Base-by-base conservation (phyloP, 1,284 basidiomycete genomes). In the Pseudozyma hubeiensis region DNA sequence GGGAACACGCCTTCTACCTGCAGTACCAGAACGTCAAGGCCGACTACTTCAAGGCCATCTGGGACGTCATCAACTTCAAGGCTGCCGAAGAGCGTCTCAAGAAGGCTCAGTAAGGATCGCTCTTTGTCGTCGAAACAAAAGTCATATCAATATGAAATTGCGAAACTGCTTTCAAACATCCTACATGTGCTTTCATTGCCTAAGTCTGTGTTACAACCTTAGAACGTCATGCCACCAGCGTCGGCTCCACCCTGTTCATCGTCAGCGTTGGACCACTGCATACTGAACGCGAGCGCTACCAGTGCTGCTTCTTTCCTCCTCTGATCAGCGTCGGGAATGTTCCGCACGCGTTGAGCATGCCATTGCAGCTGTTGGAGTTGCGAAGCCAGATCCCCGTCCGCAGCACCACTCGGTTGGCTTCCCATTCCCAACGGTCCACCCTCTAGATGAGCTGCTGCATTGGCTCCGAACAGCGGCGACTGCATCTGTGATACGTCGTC, bases 31-130 rank as follows among this genome's bases (percentile, higher is more conserved):
- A 84, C 75, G 77, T 78, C 60, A 82, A 82, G 77, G 81, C 79
- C 39, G 77, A 77, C 58, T 84, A 84, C 81, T 81, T 84, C 55
- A 83, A 84, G 77, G 77, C 77, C 37, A 82, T 84, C 56, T 84
- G 82, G 82, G 62, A 79, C 17, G 82, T 84, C 33, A 82, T 83
- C 76, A 84, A 84, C 81, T 84, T 80, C 54, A 80, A 83, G 75
- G 77, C 78, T 41, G 82, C 82, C 54, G 81, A 84, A 60, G 77
- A 83, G 53, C 72, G 82, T 48, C 71, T 84, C 17, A 72, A 77
- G 57, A 76, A 79, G 52, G 81, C 77, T 30, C 59, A 79, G 73
- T 76, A 77, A 24, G 57, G 37, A 1, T 19, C 11, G 31, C 41
- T 11, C 16, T 29, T 40, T 44, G 14, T 11, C 43, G n/a, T 17